Percentiles rank a stretch among this genome's conserved stretches.
Evolutionary conservation across 2,329 filamentous ascomycete species (phyloP).

Genomic region (Cadophora sp.): DNA sequence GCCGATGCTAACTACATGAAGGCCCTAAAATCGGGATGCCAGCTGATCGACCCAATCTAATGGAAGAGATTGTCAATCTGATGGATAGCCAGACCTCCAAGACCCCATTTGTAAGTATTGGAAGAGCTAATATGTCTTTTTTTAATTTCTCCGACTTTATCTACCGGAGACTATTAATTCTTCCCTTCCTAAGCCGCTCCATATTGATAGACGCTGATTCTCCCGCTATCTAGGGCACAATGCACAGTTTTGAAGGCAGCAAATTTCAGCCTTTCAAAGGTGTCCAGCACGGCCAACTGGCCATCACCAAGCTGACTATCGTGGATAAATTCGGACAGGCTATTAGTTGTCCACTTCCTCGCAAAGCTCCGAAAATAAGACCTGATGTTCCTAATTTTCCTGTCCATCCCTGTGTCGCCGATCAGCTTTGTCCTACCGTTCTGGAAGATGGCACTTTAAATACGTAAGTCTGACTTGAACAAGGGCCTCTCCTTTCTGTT

Average conservation of each 20-base stretch:
- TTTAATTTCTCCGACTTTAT: no score
- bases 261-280: slow-evolving; percentile 51
- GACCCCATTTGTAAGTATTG: slow-evolving; percentile 46
- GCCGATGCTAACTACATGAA: neutral
- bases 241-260: slow-evolving; percentile 37
- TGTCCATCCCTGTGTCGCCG: slow-evolving; percentile 20
- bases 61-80: slow-evolving; percentile 28
- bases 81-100: slow-evolving; percentile 41
- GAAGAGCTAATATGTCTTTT: no score
- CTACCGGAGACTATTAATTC: no score
- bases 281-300: slow-evolving; percentile 55
- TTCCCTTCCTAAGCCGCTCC: no score
- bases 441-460: slow-evolving; percentile 13
- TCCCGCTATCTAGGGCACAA: slow-evolving; percentile 28
- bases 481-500: no score
- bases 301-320: slow-evolving; percentile 54
- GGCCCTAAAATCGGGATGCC: slow-evolving; percentile 8
- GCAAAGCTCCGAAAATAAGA: slow-evolving; percentile 38
- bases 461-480: slow-evolving; percentile 1
- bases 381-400: slow-evolving; percentile 26
- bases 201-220: no score
- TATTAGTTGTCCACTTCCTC: slow-evolving; percentile 36
- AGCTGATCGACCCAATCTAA: slow-evolving; percentile 5
- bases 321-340: slow-evolving; percentile 58
- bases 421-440: slow-evolving; percentile 18